Evolutionary conservation across 768 basidiomycete genomes (phyloP), one percentile per base, ranked within the genome.

Genomic region (Tricholomella constricta): DNA sequence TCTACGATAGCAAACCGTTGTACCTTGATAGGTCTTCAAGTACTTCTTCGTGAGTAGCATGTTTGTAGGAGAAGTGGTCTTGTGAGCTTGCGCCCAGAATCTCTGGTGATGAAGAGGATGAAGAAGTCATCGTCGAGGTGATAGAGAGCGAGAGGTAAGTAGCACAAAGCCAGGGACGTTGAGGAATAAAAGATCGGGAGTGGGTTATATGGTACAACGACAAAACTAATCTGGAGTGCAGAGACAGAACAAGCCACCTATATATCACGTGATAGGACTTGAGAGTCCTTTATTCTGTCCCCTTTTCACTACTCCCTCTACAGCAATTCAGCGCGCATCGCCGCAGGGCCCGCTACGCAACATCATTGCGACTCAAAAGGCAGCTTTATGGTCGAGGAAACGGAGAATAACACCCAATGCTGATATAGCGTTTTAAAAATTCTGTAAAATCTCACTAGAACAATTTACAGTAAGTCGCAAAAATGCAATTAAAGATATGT

Each of bases 11-110:
- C 42, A 56, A 29, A 51, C n/a, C n/a, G 40, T 64, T 60, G 52
- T 52, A 89, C 92, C 91, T 94, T 52, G 91, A 89, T 26, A 95
- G 82, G 74, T 95, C 93, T 67, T 94, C 93, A 47, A 95, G 80
- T 49, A 93, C 89, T 70, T 94, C 90, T 20, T 91, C 89, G 57
- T 90, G 85, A 35, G 83, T 83, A 56, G 86, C 85, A 71, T 86
- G 78, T 65, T 88, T 86, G 71, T 88, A 88, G 31, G 79, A 79
- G 65, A 80, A 81, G 22, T 66, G 68, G 53, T 58, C 62, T 55
- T 68, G 68, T 17, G 70, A 59, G 49, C 76, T 72, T 55, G 69
- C 52, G 41, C 65, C 63, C 52, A 78, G 69, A 58, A 87, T 82
- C 77, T 90, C 88, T 57, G 88, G 87, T 37, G 88, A 89, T 56